Conservation (phyloP, 2,329 filamentous ascomycete species). For the Diplocarpon mali region DNA sequence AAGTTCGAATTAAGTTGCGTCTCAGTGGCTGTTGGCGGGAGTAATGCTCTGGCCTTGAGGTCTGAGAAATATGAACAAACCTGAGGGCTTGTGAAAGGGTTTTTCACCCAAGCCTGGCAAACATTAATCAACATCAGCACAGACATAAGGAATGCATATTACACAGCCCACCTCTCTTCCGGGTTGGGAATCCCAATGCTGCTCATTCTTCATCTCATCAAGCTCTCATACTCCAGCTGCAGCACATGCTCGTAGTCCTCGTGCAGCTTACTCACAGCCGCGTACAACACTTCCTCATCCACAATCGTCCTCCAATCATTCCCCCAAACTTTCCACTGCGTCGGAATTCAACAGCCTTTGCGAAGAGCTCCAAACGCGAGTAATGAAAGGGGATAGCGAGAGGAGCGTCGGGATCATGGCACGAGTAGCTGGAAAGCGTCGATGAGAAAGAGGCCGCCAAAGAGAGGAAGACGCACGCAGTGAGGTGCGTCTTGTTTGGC, state of each 20-base stretch:
- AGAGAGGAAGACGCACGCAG: background rate
- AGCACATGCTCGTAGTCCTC: conserved; percentile 1
- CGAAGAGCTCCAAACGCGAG: conserved; percentile 8
- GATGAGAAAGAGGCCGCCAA: too few species aligned
- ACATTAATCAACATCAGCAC: background rate
- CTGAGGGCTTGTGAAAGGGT: conserved; percentile 6
- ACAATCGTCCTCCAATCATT: background rate
- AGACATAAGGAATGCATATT: background rate
- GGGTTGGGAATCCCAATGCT: conserved; percentile 8
- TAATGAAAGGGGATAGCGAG: conserved; percentile 8
- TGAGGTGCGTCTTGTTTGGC: background rate
- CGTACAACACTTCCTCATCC: conserved; percentile 7
- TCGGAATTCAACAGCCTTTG: conserved; percentile 6
- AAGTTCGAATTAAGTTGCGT: background rate
- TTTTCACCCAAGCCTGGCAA: conserved; percentile 11
- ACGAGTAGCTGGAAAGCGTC: too few species aligned
- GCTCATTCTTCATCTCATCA: background rate
- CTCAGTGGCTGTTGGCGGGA: background rate
- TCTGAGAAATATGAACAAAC: background rate
- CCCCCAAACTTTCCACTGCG: background rate
- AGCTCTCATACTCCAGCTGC: conserved; percentile 10
- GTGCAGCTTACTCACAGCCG: conserved; percentile 3
- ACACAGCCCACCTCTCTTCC: conserved; percentile 7
- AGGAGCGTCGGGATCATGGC: conserved; percentile 1
- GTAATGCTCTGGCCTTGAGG: background rate